A percentile compares a stretch with the other conserved stretches of the same genome.
Conservation (phyloP, 2,329 filamentous ascomycete genomes). For the Leptodontidium sp. region DNA sequence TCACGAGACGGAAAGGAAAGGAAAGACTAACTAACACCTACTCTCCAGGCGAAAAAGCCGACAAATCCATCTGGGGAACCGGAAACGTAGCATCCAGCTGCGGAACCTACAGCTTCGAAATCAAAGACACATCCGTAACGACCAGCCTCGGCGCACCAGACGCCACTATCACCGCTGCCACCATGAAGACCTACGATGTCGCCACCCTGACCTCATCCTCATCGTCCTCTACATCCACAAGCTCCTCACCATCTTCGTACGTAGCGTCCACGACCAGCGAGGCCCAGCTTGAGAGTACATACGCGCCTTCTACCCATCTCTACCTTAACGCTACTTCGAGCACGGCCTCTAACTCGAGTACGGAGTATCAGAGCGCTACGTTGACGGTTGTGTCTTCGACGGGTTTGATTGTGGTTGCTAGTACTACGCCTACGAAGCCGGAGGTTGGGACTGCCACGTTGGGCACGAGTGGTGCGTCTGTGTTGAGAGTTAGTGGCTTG, state of each 20-base stretch:
- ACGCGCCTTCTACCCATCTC: constrained; percentile 10
- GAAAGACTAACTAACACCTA: neutral
- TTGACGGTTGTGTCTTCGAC: neutral
- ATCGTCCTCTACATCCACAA: constrained; percentile 9
- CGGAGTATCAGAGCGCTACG: constrained; percentile 11
- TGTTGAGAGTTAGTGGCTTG: constrained; percentile 15
- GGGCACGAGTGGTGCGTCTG: constrained; percentile 11
- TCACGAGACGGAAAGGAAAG: neutral
- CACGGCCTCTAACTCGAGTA: constrained; percentile 12
- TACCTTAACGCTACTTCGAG: constrained; percentile 17
- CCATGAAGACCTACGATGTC: constrained; percentile 23
- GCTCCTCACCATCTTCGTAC: constrained; percentile 12
- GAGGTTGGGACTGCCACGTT: constrained; percentile 2
- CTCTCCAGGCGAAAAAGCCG: constrained; percentile 6
- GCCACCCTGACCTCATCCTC: constrained; percentile 7
- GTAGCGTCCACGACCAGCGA: constrained; percentile 8
- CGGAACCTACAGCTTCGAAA: constrained; percentile 21
- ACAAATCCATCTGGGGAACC: constrained; percentile 23
- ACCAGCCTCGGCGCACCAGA: constrained; percentile 6
- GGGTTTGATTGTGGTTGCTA: neutral
- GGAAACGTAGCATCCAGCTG: constrained; percentile 19
- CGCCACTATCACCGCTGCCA: constrained; percentile 17
- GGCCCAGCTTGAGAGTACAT: constrained; percentile 6
- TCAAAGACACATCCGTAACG: constrained; percentile 13
- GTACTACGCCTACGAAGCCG: neutral